Percentiles rank a stretch among this genome's conserved stretches.
Conservation (phyloP, 345 rosid genomes). For the Aethionema arabicum region DNA sequence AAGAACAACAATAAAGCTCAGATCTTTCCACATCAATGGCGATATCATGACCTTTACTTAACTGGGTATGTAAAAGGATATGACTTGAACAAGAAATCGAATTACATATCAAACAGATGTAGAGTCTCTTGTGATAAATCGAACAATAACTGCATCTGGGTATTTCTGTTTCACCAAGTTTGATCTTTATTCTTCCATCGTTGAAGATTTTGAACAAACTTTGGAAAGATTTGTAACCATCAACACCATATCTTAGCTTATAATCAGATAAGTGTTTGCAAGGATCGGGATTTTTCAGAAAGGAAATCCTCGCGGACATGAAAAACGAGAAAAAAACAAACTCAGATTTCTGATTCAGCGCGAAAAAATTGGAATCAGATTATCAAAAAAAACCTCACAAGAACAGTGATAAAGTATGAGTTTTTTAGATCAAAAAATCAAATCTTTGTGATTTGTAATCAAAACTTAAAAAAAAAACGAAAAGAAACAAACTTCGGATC, state of each 20-base stretch:
- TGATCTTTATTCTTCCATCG: conserved; percentile 53
- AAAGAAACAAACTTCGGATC: conserved; percentile 17
- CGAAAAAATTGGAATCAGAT: neutral
- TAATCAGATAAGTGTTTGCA: conserved; percentile 78
- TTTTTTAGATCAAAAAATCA: conserved; percentile 22
- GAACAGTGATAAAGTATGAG: neutral
- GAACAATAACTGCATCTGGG: conserved; percentile 70
- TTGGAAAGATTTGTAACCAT: conserved; percentile 55
- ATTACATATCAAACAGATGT: conserved; percentile 73
- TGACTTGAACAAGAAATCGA: conserved; percentile 68
- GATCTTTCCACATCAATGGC: conserved; percentile 79
- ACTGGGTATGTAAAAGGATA: conserved; percentile 57
- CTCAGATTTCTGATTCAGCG: conserved; percentile 16
- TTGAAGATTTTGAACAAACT: conserved; percentile 45
- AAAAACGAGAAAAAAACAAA: conserved; percentile 20
- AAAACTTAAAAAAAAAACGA: neutral
- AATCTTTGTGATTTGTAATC: conserved; percentile 3
- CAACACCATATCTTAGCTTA: conserved; percentile 61
- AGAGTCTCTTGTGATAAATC: conserved; percentile 49
- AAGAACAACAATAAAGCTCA: conserved; percentile 79
- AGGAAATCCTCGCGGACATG: conserved; percentile 55
- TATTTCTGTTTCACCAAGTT: conserved; percentile 31
- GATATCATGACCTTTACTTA: conserved; percentile 60
- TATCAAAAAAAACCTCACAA: neutral
- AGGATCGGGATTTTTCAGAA: conserved; percentile 49